Evolutionary conservation across 257 asterid species (phyloP), one percentile per base, ranked within the genome.

Genomic region (Salvia splendens): DNA sequence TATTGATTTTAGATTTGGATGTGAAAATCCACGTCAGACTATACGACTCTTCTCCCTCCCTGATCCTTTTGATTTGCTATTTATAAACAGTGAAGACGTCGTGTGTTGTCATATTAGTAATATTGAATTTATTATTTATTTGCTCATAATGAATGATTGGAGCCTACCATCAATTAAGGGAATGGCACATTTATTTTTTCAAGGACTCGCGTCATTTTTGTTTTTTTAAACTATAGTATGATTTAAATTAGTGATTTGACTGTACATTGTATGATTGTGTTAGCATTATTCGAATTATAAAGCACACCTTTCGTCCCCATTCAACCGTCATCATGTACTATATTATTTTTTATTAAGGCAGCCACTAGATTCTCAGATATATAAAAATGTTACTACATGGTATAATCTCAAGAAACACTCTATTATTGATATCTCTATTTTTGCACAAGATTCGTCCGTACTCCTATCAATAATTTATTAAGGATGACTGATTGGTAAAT

Each of bases 61-160:
- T n/a, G n/a, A n/a, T n/a, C n/a, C n/a, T n/a, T n/a, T n/a, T n/a
- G n/a, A n/a, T n/a, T n/a, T n/a, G n/a, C n/a, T n/a, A n/a, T n/a
- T n/a, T n/a, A n/a, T n/a, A n/a, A n/a, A n/a, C n/a, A n/a, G n/a
- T n/a, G n/a, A n/a, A n/a, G n/a, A n/a, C n/a, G n/a, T n/a, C n/a
- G n/a, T n/a, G n/a, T n/a, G n/a, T n/a, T n/a, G n/a, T n/a, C n/a
- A n/a, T n/a, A n/a, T n/a, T n/a, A n/a, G n/a, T n/a, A n/a, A n/a
- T n/a, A n/a, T n/a, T n/a, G n/a, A n/a, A n/a, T n/a, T n/a, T n/a
- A n/a, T n/a, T n/a, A n/a, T 64, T 45, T 40, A 46, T 40, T 62
- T 73, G 71, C 6, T 45, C 62, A 51, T 69, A 16, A 12, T 73
- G 17, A 61, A 72, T 61, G 30, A 51, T 38, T 69, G 74, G 79